Conservation (phyloP, 371 early-diverging fungal species). For the Haplosporangium sp. region DNA sequence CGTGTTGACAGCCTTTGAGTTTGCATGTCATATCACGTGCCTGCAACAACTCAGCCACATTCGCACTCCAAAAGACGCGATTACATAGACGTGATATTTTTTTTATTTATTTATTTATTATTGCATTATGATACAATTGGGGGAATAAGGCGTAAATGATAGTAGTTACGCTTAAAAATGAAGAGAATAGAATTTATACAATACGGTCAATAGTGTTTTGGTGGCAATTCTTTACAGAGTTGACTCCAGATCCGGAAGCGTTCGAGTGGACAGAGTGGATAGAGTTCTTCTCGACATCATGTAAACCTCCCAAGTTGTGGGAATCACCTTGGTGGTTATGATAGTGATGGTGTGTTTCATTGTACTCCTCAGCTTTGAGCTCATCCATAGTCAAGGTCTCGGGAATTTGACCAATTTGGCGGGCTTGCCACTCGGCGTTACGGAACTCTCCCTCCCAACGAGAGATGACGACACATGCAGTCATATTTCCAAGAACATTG, state of each 20-base stretch:
- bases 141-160: background rate
- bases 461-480: slow-evolving; percentile 79
- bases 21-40: background rate
- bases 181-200: slow-evolving; percentile 14
- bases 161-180: too few species aligned
- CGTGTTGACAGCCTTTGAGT: background rate
- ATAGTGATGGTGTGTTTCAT: slow-evolving; percentile 11
- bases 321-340: background rate
- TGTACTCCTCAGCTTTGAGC: slow-evolving; percentile 28
- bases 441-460: slow-evolving; percentile 82
- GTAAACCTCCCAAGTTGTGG: slow-evolving; percentile 31
- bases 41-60: slow-evolving; percentile 1
- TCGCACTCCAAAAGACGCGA: too few species aligned
- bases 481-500: slow-evolving; percentile 82
- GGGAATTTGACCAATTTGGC: slow-evolving; percentile 14
- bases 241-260: slow-evolving; percentile 22
- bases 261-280: slow-evolving; percentile 34
- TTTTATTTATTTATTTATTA: slow-evolving; percentile 1
- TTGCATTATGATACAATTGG: slow-evolving; percentile 15
- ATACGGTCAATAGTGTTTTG: slow-evolving; percentile 14
- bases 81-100: background rate
- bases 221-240: slow-evolving; percentile 17
- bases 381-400: slow-evolving; percentile 39
- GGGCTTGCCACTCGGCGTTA: slow-evolving; percentile 59
- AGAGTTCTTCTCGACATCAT: slow-evolving; percentile 42